Base-by-base conservation (phyloP, 306 rosid species). In the Trifolium repens region DNA sequence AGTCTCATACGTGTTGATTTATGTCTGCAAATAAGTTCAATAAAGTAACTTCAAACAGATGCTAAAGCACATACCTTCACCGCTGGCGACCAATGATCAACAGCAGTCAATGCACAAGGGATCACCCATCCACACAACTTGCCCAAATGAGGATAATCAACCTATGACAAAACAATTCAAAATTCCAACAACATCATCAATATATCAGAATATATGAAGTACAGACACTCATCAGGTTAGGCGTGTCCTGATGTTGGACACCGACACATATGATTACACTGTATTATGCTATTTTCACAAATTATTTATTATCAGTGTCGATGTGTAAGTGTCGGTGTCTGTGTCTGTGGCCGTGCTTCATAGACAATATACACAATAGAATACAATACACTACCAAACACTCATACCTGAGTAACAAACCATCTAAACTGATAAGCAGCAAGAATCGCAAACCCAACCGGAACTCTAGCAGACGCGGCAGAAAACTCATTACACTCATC, bases 81-180 rank as follows among this genome's bases (percentile, higher is more conserved):
- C 61, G 81, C 97, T 0, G 96, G 88, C 3, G 97, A 91, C 99
- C 97, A 94, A 74, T 94, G 98, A 87, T 94, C 98, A 13, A 90
- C 84, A 64, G 92, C 86, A 32, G 91, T 94, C 78, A 94, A 74
- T 8, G 88, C 96, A 85, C 96, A 90, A 77, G 99, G 99, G 81
- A 92, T 83, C 88, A 92, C 88, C 80, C 89, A 82, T 60, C 83
- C 69, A 81, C 92, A 84, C 81, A 89, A 71, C 82, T 89, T 92
- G 24, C 93, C 90, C 86, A 86, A 82, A 86, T 83, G 88, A 69
- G 99, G 94, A 86, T 83, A 81, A 79, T 79, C 91, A 85, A 94
- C 84, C 97, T 94, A 72, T 43, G 66, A 68, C 55, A 67, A 46
- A 69, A 81, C 70, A 81, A 35, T 55, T 16, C 46, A 22, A 37